Evolutionary conservation across 352 stramenopile genomes (phyloP).

Genomic region (Peronosclerospora sorghi): DNA sequence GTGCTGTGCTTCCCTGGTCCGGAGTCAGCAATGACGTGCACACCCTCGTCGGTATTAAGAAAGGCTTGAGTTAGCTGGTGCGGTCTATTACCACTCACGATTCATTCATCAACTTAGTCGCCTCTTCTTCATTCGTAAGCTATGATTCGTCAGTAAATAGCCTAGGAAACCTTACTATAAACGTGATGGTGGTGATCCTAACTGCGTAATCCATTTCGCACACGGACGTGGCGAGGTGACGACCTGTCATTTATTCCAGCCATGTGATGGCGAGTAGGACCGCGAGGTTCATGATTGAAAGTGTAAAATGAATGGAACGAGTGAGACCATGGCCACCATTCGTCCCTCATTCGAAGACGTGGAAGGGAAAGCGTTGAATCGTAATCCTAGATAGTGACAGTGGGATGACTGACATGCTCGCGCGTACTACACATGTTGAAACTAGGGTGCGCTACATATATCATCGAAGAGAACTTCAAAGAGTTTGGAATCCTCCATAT

Average conservation of each 20-base stretch:
- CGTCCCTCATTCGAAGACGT: no score
- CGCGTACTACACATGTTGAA: no score
- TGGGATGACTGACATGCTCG: no score
- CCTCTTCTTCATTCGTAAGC: slow-evolving; percentile 25
- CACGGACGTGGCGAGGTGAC: slow-evolving; percentile 34
- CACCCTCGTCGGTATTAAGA: no score
- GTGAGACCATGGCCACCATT: no score
- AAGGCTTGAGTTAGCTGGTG: no score
- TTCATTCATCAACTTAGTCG: no score
- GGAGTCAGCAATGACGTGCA: slow-evolving; percentile 18
- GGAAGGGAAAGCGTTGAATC: no score
- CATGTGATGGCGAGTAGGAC: slow-evolving; percentile 3
- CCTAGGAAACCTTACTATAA: slow-evolving; percentile 38
- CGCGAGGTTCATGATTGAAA: neutral
- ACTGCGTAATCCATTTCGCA: slow-evolving; percentile 42
- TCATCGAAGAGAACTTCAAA: no score
- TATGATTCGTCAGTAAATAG: slow-evolving; percentile 53
- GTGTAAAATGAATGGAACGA: slow-evolving; percentile 2
- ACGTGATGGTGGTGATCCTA: slow-evolving; percentile 66
- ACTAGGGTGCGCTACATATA: no score
- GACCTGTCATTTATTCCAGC: slow-evolving; percentile 42
- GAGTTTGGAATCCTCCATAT: slow-evolving; percentile 16
- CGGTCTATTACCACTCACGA: no score
- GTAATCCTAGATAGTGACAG: no score
- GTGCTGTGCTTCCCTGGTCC: slow-evolving; percentile 26